Evolutionary conservation across 1,139 yeast genomes (phyloP).

Genomic region (Hansenula lynferdii): DNA sequence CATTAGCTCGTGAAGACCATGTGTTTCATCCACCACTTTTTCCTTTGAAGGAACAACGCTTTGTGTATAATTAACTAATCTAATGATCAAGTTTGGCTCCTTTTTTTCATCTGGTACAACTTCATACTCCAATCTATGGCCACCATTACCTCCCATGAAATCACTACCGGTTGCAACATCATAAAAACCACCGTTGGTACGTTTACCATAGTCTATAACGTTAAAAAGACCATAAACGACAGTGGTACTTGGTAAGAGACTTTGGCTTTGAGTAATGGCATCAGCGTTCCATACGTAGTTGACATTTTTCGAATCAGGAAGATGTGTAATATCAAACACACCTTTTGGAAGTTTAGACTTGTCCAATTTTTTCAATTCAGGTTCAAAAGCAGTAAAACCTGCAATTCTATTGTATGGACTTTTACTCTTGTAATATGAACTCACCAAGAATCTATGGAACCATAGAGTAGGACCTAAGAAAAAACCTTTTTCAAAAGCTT

Average conservation of each 20-base stretch:
- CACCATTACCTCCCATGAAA: conserved; percentile 43
- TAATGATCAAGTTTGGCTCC: conserved; percentile 13
- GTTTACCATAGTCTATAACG: conserved; percentile 12
- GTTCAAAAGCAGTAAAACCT: conserved; percentile 15
- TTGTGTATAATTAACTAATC: conserved; percentile 13
- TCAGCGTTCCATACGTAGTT: conserved; percentile 14
- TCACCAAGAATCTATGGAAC: conserved; percentile 16
- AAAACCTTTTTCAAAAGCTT: conserved; percentile 15
- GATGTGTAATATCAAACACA: conserved; percentile 6
- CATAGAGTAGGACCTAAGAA: conserved; percentile 19
- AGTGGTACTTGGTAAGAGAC: conserved; percentile 9
- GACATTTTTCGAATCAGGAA: conserved; percentile 11
- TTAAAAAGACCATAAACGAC: conserved; percentile 18
- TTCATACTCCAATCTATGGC: conserved; percentile 19
- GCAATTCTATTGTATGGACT: conserved; percentile 11
- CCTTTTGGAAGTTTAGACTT: conserved; percentile 6
- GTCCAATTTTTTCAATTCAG: conserved; percentile 10
- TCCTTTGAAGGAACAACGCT: conserved; percentile 6
- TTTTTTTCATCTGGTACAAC: conserved; percentile 7
- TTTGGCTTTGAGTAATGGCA: conserved; percentile 7
- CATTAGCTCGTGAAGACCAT: conserved; percentile 21
- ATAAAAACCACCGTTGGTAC: conserved; percentile 54
- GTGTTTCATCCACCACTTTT: conserved; percentile 11
- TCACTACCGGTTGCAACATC: conserved; percentile 56
- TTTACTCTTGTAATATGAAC: conserved; percentile 13